Base-by-base conservation (phyloP, 2,329 filamentous ascomycete genomes). In the Neopestalotiopsis rosae region DNA sequence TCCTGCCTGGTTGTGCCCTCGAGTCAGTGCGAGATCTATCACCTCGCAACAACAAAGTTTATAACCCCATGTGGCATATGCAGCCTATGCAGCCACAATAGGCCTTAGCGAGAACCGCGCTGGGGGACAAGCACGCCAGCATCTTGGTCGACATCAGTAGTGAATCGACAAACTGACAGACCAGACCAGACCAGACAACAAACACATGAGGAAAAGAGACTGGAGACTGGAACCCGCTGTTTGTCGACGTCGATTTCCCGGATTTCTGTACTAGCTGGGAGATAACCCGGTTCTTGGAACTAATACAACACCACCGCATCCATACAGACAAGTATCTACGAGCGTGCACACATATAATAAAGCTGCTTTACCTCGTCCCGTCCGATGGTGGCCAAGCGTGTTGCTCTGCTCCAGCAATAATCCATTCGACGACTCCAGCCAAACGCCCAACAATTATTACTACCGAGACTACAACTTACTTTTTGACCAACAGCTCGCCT, bases 11-110 rank as follows among this genome's bases (percentile, higher is more conserved):
- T 38, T 40, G 32, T 62, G 32, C 32, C 34, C 59, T 40, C 59
- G 59, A 62, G 59, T 62, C 59, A 62, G 30, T 38, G 45, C 59
- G 34, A 38, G n/a, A 62, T 62, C 59, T 62, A 10, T 52, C 45
- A 52, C 45, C 59, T 34, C 30, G 14, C 28, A 40, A 59, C 24
- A 59, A 34, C n/a, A 40, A n/a, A 62, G 59, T 62, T 61, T n/a
- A 61, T 61, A 40, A 52, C 12, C 59, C 59, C 59, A 62, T 62
- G 59, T 62, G 59, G 59, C 59, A 62, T 62, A 30, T 62, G 59
- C 59, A 40, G 30, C 59, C 59, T n/a, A 52, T 52, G 45, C 45
- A 52, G 45, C 45, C 45, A 52, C 45, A n/a, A 7, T 52, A 52
- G 17, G 40, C 59, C 40, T 62, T 38, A 62, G 59, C 59, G 59